Evolutionary conservation across 805 yeast genomes (phyloP).

Genomic region (Lipomyces mesembrius): DNA sequence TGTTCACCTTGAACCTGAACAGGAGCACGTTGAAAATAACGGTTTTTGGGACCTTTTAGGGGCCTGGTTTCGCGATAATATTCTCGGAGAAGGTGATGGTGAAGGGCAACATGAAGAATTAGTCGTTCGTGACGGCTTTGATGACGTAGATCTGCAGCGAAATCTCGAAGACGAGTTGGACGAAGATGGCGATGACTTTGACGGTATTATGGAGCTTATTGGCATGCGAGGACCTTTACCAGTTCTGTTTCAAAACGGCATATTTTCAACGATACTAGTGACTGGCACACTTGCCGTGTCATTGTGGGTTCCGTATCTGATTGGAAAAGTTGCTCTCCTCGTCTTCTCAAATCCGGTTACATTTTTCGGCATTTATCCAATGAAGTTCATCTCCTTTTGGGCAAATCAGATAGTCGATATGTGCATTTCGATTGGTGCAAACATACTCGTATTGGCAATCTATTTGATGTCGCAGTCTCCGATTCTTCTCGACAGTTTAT

Average conservation of each 20-base stretch:
- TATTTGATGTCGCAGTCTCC: neutral
- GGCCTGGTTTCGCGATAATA: constrained; percentile 26
- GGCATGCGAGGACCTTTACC: constrained; percentile 41
- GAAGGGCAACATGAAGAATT: constrained; percentile 17
- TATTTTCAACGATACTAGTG: constrained; percentile 36
- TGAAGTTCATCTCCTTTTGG: constrained; percentile 14
- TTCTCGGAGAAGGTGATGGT: constrained; percentile 12
- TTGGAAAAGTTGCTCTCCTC: constrained; percentile 36
- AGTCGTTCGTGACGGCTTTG: constrained; percentile 5
- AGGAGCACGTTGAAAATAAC: constrained; percentile 1
- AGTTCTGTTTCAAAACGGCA: constrained; percentile 36
- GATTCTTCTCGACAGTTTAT: neutral
- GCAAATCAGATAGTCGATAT: constrained; percentile 31
- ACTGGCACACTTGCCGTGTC: constrained; percentile 30
- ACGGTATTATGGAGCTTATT: constrained; percentile 43
- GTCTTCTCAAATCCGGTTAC: constrained; percentile 27
- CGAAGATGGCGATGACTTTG: constrained; percentile 40
- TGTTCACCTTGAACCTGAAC: neutral
- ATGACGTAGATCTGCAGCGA: constrained; percentile 20
- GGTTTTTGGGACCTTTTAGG: constrained; percentile 28
- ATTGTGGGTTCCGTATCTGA: constrained; percentile 40
- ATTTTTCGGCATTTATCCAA: constrained; percentile 21
- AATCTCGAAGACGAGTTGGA: constrained; percentile 33
- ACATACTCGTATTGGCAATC: neutral
- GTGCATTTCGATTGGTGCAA: constrained; percentile 3